A percentile compares a stretch with the other conserved stretches of the same genome.
Evolutionary conservation across 164 flowering plant genomes (phyloP).

Genomic region (Magnolia sinica): DNA sequence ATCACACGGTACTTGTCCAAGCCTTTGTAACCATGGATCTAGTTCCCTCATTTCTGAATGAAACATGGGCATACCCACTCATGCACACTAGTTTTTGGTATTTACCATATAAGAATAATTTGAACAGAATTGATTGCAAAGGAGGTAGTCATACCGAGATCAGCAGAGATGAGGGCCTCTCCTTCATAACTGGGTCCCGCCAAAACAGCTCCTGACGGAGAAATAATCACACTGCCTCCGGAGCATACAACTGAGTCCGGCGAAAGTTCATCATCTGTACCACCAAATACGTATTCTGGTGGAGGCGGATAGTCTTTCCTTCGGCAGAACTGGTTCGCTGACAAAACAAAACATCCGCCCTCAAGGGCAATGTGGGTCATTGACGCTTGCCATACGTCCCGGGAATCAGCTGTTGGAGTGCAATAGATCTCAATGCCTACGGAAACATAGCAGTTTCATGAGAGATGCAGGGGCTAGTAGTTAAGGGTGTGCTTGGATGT

Average conservation of each 20-base stretch:
- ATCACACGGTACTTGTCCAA: no score
- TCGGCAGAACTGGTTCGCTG: slow-evolving; percentile 84
- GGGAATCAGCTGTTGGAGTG: slow-evolving; percentile 92
- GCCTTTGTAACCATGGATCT: no score
- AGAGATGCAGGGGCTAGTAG: no score
- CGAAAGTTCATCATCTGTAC: slow-evolving; percentile 48
- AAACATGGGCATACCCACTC: no score
- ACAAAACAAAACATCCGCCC: slow-evolving; percentile 88
- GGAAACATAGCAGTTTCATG: not conserved
- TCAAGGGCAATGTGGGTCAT: slow-evolving; percentile 91
- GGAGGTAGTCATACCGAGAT: slow-evolving; percentile 26
- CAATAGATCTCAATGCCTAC: slow-evolving; percentile 92
- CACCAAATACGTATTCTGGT: slow-evolving; percentile 59
- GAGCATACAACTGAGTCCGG: slow-evolving; percentile 88
- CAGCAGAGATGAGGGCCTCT: slow-evolving; percentile 61
- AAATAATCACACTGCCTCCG: slow-evolving; percentile 79
- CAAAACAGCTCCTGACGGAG: slow-evolving; percentile 61
- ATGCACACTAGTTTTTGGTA: no score
- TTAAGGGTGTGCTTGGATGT: no score
- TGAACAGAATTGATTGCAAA: no score
- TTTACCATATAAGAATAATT: no score
- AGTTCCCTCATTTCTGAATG: no score
- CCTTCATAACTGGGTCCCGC: slow-evolving; percentile 77
- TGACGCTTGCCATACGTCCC: slow-evolving; percentile 78
- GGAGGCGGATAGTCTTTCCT: slow-evolving; percentile 87